These are phyloP conservation scores for Marasmius tenuissimus DNA, from an alignment of 1,284 basidiomycete genomes.

Conservation along the genomic window DNA sequence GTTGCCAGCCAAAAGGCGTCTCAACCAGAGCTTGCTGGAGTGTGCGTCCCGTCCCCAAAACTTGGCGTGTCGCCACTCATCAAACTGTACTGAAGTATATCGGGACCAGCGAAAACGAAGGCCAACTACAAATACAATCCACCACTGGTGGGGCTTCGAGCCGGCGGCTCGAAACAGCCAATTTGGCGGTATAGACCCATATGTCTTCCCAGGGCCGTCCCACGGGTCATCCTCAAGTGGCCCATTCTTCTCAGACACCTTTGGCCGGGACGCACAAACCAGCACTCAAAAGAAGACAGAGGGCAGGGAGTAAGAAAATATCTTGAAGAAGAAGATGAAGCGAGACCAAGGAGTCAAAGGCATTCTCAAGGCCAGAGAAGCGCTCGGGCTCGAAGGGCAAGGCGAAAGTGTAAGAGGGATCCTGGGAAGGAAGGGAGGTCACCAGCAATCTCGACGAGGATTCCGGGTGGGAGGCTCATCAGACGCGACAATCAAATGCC, in stretches of 20 bases:
- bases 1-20: constrained; percentile 74
- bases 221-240: constrained; percentile 43
- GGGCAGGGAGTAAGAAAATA: constrained; percentile 57
- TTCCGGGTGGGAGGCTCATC: constrained; percentile 11
- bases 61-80: neutral
- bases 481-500: neutral
- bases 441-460: constrained; percentile 9
- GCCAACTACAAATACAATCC: constrained; percentile 66
- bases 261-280: constrained; percentile 75
- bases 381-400: constrained; percentile 28
- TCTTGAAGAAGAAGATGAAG: constrained; percentile 58
- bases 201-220: constrained; percentile 75
- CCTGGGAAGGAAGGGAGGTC: constrained; percentile 8
- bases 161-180: constrained; percentile 34
- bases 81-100: constrained; percentile 48
- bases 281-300: constrained; percentile 63
- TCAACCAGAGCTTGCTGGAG: constrained; percentile 81
- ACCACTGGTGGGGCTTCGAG: constrained; percentile 68
- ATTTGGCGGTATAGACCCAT: constrained; percentile 51
- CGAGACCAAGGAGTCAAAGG: constrained; percentile 63
- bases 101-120: constrained; percentile 52
- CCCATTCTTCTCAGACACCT: constrained; percentile 44
- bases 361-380: constrained; percentile 56
- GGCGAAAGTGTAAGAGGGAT: constrained; percentile 26
- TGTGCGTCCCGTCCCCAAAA: constrained; percentile 46